phyloP scores from a whole-genome alignment of 345 rosid genomes.

The Linum trigynum region DNA sequence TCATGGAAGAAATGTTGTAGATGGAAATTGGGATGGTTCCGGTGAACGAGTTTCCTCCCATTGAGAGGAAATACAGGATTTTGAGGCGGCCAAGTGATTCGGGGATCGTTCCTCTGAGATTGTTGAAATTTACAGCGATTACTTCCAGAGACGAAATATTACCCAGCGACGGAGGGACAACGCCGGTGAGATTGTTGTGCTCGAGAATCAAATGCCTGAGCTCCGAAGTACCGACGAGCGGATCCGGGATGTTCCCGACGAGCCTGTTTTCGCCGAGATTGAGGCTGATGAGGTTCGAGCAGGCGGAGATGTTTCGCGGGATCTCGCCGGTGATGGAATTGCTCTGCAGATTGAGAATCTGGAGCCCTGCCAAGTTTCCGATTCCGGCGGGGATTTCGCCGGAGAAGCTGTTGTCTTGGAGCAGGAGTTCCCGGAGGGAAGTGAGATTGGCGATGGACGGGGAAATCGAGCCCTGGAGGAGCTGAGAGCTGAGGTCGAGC shows the following conservation, averaged over 20 bases:
- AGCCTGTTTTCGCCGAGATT: not conserved
- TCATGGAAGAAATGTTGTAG: constrained; percentile 8
- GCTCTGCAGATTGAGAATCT: not conserved
- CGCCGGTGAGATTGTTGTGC: too few species aligned
- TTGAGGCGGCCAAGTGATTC: constrained; percentile 13
- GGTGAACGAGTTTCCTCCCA: not conserved
- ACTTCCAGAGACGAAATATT: too few species aligned
- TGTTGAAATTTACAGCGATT: not conserved
- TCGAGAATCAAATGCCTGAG: not conserved
- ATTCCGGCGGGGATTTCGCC: not conserved
- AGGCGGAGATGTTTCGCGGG: not conserved
- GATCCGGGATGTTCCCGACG: not conserved
- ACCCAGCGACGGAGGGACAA: too few species aligned
- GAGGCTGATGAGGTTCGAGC: not conserved
- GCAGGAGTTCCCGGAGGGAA: not conserved
- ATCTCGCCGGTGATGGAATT: not conserved
- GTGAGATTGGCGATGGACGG: not conserved
- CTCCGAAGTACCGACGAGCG: not conserved
- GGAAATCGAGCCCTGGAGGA: not conserved
- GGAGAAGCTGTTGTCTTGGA: not conserved
- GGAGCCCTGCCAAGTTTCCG: not conserved
- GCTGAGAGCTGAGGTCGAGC: not conserved
- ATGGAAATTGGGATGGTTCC: constrained; percentile 14
- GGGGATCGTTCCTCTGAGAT: constrained; percentile 21
- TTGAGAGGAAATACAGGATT: not conserved